Conservation (phyloP, 2,329 filamentous ascomycete species). For the Colletotrichum eleusines region DNA sequence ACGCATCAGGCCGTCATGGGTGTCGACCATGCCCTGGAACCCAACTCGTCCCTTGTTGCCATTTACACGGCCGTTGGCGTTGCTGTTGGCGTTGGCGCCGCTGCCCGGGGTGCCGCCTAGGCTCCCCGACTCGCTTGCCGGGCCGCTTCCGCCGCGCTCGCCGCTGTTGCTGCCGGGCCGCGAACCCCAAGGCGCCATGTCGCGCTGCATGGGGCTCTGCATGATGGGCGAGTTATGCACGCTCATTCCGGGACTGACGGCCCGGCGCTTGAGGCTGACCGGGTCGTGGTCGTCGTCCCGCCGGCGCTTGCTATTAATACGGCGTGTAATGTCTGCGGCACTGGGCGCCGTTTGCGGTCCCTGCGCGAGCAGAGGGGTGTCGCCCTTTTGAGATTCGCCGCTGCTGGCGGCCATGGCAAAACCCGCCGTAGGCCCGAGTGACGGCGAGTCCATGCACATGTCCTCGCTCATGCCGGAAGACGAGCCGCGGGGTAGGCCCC, state of each 20-base stretch:
- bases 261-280: conserved; percentile 87
- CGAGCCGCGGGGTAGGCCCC: conserved; percentile 67
- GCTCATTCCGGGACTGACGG: conserved; percentile 92
- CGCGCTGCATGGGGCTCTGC: conserved; percentile 84
- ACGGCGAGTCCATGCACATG: conserved; percentile 78
- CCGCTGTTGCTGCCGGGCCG: conserved; percentile 73
- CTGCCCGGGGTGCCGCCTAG: conserved; percentile 47
- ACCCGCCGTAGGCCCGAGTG: conserved; percentile 53
- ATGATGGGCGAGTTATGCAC: conserved; percentile 90
- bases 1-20: conserved; percentile 94
- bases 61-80: conserved; percentile 59
- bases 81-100: conserved; percentile 49
- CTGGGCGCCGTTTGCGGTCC: conserved; percentile 64
- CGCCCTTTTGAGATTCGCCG: conserved; percentile 45
- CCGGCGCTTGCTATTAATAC: conserved; percentile 84
- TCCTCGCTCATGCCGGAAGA: conserved; percentile 76
- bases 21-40: conserved; percentile 93
- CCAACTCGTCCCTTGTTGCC: conserved; percentile 74
- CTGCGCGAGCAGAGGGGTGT: conserved; percentile 54
- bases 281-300: conserved; percentile 93
- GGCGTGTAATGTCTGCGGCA: conserved; percentile 80
- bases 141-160: conserved; percentile 63
- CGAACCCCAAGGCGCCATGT: conserved; percentile 78
- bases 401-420: conserved; percentile 46
- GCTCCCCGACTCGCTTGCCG: conserved; percentile 64